Conservation (phyloP, 2,329 filamentous ascomycete genomes). For the Fusarium marasasianum region DNA sequence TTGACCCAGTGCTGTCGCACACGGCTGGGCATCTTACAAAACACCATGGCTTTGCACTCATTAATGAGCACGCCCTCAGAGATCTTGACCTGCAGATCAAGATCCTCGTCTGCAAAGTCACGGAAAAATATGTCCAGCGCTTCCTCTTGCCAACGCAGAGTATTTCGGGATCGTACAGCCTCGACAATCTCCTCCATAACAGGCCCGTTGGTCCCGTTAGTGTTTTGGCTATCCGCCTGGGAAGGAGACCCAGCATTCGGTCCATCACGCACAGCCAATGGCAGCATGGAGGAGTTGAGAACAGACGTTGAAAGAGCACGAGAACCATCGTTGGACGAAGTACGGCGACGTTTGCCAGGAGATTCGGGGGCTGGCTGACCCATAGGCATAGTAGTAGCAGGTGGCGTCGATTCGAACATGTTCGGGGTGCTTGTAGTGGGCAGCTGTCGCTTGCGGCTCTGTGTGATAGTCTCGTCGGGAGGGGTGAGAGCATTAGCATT, state of each 20-base stretch:
- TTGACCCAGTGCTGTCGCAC: slow-evolving; percentile 67
- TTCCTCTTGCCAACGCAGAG: slow-evolving; percentile 64
- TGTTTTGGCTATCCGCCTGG: slow-evolving; percentile 31
- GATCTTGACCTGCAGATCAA: slow-evolving; percentile 67
- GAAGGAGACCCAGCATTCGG: slow-evolving; percentile 31
- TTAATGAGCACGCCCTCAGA: slow-evolving; percentile 67
- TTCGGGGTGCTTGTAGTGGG: slow-evolving; percentile 28
- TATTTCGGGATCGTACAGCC: slow-evolving; percentile 50
- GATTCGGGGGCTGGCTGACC: slow-evolving; percentile 45
- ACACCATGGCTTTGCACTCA: slow-evolving; percentile 68
- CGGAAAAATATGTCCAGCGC: slow-evolving; percentile 68
- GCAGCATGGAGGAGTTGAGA: slow-evolving; percentile 45
- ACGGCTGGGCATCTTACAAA: slow-evolving; percentile 66
- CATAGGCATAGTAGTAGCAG: slow-evolving; percentile 23
- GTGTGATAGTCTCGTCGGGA: slow-evolving; percentile 60
- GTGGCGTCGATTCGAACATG: slow-evolving; percentile 38
- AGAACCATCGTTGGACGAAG: slow-evolving; percentile 42
- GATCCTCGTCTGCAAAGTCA: slow-evolving; percentile 66
- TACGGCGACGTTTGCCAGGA: slow-evolving; percentile 48
- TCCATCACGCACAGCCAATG: slow-evolving; percentile 30
- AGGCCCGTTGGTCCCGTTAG: slow-evolving; percentile 28
- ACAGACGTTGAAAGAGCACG: slow-evolving; percentile 37
- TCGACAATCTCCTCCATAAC: slow-evolving; percentile 54
- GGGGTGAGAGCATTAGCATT: slow-evolving; percentile 62
- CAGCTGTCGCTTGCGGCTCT: slow-evolving; percentile 55